Conservation (phyloP, 176 grass and related monocot genomes). For the Juncus effusus region DNA sequence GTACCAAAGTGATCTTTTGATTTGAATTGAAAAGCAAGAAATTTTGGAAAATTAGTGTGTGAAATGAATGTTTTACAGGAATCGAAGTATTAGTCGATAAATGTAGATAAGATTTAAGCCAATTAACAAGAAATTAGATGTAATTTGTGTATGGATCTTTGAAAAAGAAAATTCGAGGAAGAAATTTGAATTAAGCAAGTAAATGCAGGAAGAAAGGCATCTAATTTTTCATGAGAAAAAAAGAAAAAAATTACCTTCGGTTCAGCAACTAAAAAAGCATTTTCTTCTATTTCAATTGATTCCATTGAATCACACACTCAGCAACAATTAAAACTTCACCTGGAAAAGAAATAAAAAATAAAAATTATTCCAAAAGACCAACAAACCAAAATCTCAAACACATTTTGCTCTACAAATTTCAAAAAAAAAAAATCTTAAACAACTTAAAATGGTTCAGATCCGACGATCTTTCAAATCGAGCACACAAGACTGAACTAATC, state of each 20-base stretch:
- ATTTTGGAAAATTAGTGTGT: neutral
- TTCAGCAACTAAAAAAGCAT: constrained; percentile 62
- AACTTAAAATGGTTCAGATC: constrained; percentile 3
- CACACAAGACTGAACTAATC: neutral
- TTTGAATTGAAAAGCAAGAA: no score
- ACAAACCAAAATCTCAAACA: constrained; percentile 18
- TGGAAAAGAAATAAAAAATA: constrained; percentile 19
- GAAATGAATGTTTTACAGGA: neutral
- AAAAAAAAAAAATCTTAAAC: neutral
- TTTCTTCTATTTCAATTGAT: constrained; percentile 52
- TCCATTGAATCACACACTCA: constrained; percentile 43
- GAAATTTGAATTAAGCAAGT: constrained; percentile 2
- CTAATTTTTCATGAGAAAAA: constrained; percentile 18
- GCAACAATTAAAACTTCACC: constrained; percentile 35
- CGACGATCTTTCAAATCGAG: neutral
- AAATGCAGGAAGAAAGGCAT: constrained; percentile 7
- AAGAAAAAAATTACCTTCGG: constrained; percentile 54
- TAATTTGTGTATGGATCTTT: neutral
- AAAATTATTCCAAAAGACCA: constrained; percentile 24
- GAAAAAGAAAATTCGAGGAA: neutral
- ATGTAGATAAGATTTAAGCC: neutral
- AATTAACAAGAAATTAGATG: no score
- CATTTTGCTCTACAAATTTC: neutral
- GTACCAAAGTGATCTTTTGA: no score
- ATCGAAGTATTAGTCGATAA: neutral